Evolutionary conservation across 1,139 yeast genomes (phyloP).

Genomic region (Taiozyma onychis): DNA sequence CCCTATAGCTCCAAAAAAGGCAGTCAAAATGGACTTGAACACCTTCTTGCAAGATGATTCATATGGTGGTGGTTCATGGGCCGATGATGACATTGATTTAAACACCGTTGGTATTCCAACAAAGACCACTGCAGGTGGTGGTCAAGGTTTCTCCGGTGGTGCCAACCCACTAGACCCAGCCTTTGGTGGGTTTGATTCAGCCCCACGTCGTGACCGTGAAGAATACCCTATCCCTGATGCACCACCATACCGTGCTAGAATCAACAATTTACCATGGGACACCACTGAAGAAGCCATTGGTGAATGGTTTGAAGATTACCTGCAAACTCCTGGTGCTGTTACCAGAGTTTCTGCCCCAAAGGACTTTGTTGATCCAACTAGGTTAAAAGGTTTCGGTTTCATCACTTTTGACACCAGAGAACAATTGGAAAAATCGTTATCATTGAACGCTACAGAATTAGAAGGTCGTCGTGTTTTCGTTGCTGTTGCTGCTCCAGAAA

Average conservation of each 20-base stretch:
- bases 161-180: conserved; percentile 33
- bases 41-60: conserved; percentile 49
- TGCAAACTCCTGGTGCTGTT: conserved; percentile 54
- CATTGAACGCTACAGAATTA: conserved; percentile 56
- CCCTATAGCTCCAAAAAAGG: conserved; percentile 47
- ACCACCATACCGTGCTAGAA: conserved; percentile 88
- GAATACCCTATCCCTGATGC: conserved; percentile 85
- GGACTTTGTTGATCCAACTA: conserved; percentile 55
- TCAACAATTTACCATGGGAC: conserved; percentile 85
- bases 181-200: conserved; percentile 25
- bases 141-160: conserved; percentile 22
- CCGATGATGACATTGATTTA: conserved; percentile 70
- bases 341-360: conserved; percentile 53
- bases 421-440: conserved; percentile 64
- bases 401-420: conserved; percentile 68
- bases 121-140: conserved; percentile 15
- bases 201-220: conserved; percentile 40
- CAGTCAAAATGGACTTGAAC: conserved; percentile 49
- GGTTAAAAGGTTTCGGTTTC: conserved; percentile 82
- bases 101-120: conserved; percentile 27
- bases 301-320: conserved; percentile 62
- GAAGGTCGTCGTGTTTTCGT: conserved; percentile 77
- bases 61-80: conserved; percentile 67
- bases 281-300: conserved; percentile 59
- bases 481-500: conserved; percentile 86